A percentile compares a stretch with the other conserved stretches of the same genome.
Conservation (phyloP, 305 asterid species). For the Rubia peregrina region DNA sequence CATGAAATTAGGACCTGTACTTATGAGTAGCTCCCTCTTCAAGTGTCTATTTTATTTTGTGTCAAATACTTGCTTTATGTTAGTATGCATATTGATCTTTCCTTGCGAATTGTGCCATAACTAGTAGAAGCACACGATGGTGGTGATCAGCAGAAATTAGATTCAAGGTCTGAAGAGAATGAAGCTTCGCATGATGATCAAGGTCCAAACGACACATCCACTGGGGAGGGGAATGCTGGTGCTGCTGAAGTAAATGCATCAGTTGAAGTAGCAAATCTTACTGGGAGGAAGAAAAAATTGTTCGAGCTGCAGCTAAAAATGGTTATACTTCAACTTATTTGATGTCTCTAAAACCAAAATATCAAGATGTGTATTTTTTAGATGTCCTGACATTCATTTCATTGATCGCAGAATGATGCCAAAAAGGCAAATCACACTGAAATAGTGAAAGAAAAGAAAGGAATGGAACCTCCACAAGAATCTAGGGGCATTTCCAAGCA, state of each 20-base stretch:
- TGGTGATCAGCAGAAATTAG: conserved; percentile 18
- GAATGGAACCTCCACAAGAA: conserved; percentile 56
- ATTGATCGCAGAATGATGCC: conserved; percentile 54
- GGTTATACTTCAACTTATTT: conserved; percentile 30
- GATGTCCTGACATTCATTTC: background rate
- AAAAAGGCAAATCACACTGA: conserved; percentile 87
- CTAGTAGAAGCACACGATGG: conserved; percentile 21
- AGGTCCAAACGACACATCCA: conserved; percentile 26
- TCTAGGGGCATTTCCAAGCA: conserved; percentile 89
- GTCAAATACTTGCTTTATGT: background rate
- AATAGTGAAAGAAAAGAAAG: conserved; percentile 80
- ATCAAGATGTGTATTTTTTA: background rate
- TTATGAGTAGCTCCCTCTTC: background rate
- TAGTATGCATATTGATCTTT: background rate
- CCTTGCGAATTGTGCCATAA: conserved; percentile 21
- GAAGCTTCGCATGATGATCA: conserved; percentile 31
- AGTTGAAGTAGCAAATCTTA: conserved; percentile 38
- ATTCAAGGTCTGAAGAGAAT: conserved; percentile 23
- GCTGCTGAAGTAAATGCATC: conserved; percentile 27
- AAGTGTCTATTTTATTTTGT: background rate
- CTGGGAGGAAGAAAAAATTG: conserved; percentile 66
- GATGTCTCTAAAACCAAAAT: background rate
- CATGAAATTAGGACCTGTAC: background rate
- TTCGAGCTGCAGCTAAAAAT: conserved; percentile 73
- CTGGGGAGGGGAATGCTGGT: conserved; percentile 32